Percentiles rank a stretch among this genome's conserved stretches.
Conservation (phyloP, 768 basidiomycete genomes). For the Cantharellus anzutake region DNA sequence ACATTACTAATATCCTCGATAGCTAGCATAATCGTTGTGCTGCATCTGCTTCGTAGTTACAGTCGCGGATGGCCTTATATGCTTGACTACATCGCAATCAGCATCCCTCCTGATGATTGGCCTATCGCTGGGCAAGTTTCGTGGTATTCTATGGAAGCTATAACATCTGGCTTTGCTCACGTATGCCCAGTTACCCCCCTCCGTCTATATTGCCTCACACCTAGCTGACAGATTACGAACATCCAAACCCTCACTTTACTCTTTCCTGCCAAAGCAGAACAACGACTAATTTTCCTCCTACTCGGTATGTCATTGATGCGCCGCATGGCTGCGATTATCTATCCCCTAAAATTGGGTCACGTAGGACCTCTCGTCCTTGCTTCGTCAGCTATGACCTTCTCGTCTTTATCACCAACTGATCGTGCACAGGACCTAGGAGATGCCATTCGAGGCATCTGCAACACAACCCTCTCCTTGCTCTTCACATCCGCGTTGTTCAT, state of each 20-base stretch:
- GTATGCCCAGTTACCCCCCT: slow-evolving; percentile 22
- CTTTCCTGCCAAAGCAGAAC: slow-evolving; percentile 82
- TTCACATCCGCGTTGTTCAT: slow-evolving; percentile 79
- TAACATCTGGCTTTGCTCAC: slow-evolving; percentile 70
- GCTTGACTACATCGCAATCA: slow-evolving; percentile 77
- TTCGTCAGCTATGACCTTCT: slow-evolving; percentile 66
- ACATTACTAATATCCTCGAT: slow-evolving; percentile 61
- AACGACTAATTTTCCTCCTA: slow-evolving; percentile 63
- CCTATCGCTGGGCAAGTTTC: slow-evolving; percentile 38
- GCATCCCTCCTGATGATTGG: slow-evolving; percentile 60
- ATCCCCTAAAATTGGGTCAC: neutral
- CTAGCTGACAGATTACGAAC: slow-evolving; percentile 57
- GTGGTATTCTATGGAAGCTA: slow-evolving; percentile 79
- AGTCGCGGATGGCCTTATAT: slow-evolving; percentile 85
- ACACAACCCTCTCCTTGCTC: slow-evolving; percentile 85
- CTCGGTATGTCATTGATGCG: slow-evolving; percentile 33
- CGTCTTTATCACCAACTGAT: slow-evolving; percentile 35
- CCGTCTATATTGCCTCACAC: neutral
- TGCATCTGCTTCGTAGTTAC: slow-evolving; percentile 36
- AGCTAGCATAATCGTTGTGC: slow-evolving; percentile 59
- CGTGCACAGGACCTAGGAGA: slow-evolving; percentile 37
- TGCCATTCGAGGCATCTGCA: slow-evolving; percentile 83
- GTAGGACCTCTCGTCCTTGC: slow-evolving; percentile 69
- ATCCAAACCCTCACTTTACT: slow-evolving; percentile 93
- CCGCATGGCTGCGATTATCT: neutral